phyloP scores from a whole-genome alignment of 305 asterid species.

The Ruellia speciosa region DNA sequence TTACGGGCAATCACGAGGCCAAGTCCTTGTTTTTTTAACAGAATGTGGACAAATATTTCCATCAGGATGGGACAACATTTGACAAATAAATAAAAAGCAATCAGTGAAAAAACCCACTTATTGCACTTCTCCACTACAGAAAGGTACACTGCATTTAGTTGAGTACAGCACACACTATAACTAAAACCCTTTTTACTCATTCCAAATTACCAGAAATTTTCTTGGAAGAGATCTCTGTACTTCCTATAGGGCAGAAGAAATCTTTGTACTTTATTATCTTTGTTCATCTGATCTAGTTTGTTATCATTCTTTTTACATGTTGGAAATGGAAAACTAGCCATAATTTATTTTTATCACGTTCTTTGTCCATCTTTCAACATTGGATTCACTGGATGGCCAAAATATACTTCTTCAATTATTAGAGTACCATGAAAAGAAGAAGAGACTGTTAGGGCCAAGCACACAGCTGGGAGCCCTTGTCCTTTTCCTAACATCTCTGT shows the following conservation, averaged over 20 bases:
- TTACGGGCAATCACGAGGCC: slow-evolving; percentile 30
- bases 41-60: slow-evolving; percentile 37
- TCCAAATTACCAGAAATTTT: no score
- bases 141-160: no score
- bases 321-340: neutral
- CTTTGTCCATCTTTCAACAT: neutral
- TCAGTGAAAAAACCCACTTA: no score
- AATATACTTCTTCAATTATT: slow-evolving; percentile 27
- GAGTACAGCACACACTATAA: no score
- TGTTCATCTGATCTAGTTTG: no score
- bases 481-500: slow-evolving; percentile 44
- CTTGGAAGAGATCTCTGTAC: no score
- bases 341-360: no score
- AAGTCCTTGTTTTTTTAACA: slow-evolving; percentile 30
- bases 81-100: slow-evolving; percentile 21
- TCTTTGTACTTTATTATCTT: no score
- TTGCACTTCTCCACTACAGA: no score
- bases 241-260: no score
- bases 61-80: slow-evolving; percentile 40
- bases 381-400: neutral
- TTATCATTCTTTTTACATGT: no score
- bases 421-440: slow-evolving; percentile 33
- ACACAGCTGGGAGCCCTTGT: slow-evolving; percentile 51
- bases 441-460: slow-evolving; percentile 34
- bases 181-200: no score